These are phyloP conservation scores for Penicillium crustosum DNA, from an alignment of 2,329 filamentous ascomycete species.

Conservation along the genomic window DNA sequence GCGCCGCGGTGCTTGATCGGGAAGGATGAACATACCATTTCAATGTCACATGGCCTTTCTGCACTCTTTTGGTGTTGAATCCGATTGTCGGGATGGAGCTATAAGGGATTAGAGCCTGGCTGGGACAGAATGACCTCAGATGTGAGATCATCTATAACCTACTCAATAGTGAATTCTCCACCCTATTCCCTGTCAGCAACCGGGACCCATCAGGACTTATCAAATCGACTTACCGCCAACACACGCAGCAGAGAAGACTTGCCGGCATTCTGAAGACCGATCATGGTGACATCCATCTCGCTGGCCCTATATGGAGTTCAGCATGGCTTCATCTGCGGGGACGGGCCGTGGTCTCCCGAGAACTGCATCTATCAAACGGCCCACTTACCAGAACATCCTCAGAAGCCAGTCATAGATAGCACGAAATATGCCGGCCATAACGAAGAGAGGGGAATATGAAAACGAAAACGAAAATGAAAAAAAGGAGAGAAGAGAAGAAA, in stretches of 20 bases:
- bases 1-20: conserved; percentile 2
- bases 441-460: conserved; percentile 25
- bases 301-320: conserved; percentile 68
- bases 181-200: conserved; percentile 58
- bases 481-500: conserved; percentile 3
- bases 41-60: conserved; percentile 95
- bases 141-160: conserved; percentile 50
- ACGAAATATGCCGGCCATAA: conserved; percentile 89
- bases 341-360: conserved; percentile 36
- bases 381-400: conserved; percentile 88
- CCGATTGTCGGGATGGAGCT: conserved; percentile 98
- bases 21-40: conserved; percentile 66
- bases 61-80: conserved; percentile 98
- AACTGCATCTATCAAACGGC: conserved; percentile 26
- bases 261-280: conserved; percentile 95
- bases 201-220: not conserved
- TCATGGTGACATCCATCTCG: conserved; percentile 99
- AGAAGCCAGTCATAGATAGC: conserved; percentile 98
- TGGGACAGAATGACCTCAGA: not conserved
- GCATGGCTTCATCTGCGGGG: conserved; percentile 30
- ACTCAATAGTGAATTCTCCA: conserved; percentile 98
- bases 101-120: conserved; percentile 30
- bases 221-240: conserved; percentile 72
- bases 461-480: conserved; percentile 2
- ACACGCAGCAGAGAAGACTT: conserved; percentile 95